phyloP scores from a whole-genome alignment of 2,329 filamentous ascomycete genomes.

The Clarireedia homoeocarpa region DNA sequence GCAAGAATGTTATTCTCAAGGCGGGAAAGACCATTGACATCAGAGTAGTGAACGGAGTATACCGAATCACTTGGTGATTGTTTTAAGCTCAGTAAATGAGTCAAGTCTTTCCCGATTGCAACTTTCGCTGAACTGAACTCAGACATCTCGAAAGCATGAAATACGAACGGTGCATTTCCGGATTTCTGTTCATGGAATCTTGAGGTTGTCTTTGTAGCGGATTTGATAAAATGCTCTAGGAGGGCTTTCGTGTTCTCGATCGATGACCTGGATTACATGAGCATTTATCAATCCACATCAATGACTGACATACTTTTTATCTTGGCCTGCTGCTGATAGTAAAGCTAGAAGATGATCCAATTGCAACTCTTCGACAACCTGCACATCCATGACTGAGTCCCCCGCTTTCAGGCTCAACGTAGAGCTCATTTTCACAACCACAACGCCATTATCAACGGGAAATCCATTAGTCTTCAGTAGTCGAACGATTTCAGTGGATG shows the following conservation, averaged over 20 bases:
- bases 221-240: constrained; percentile 17
- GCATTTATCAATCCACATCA: background rate
- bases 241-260: constrained; percentile 12
- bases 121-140: constrained; percentile 21
- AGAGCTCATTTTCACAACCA: background rate
- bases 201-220: constrained; percentile 15
- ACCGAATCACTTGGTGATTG: constrained; percentile 7
- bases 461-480: background rate
- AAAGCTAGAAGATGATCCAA: background rate
- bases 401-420: background rate
- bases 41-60: constrained; percentile 21
- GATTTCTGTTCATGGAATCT: constrained; percentile 17
- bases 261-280: constrained; percentile 5
- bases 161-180: constrained; percentile 14
- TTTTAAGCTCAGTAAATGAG: constrained; percentile 13
- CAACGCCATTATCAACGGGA: background rate
- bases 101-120: constrained; percentile 20
- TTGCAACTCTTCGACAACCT: background rate
- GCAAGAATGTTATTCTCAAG: constrained; percentile 22
- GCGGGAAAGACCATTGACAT: constrained; percentile 23
- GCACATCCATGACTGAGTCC: background rate
- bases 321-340: background rate
- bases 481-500: background rate
- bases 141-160: constrained; percentile 14
- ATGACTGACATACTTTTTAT: background rate